Evolutionary conservation across 371 early-diverging fungal genomes (phyloP), one percentile per base, ranked within the genome.

Genomic region (Mucor irregularis): DNA sequence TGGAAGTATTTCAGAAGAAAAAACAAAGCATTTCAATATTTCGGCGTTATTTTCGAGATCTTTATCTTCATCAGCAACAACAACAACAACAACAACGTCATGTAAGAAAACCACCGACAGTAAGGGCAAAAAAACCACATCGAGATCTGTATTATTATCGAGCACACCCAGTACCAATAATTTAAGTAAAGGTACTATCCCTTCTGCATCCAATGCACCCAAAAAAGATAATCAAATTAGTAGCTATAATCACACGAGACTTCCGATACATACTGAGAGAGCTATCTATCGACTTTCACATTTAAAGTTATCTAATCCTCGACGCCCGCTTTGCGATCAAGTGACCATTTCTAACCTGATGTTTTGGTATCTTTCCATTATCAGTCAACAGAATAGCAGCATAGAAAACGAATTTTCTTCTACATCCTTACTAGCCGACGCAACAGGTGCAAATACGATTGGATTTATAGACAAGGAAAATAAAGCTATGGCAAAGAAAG

Each of bases 291-390:
- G 84, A 26, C 63, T 88, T 14, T 87, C 89, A 0, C 87, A 89
- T 38, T 71, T 76, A 45, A 91, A 91, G 60, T 70, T 91, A 34
- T 81, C 90, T 2, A 83, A 86, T 48, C 76, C 78, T 14, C 69
- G 83, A 21, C 82, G 90, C 5, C 81, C 90, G 2, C 67, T 91
- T 25, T 53, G 69, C 37, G 84, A 91, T 49, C 90, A 91, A 69
- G 92, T 91, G 19, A 62, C 86, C 53, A 80, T 91, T 29, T 81
- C 85, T 14, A 91, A 91, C 48, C 73, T 90, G 54, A 87, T 91
- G 88, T 80, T 87, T 68, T 89, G 86, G 81, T 90, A 89, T 62
- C 68, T 91, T 7, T 68, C 68, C 0, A 33, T 63, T 10, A 24
- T 58, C 10, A 33, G 33, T 26, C 49, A 47, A 47, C 39, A 31